Evolutionary conservation across 352 stramenopile species (phyloP), one percentile per base, ranked within the genome.

Genomic region (Globisporangium spinosum): DNA sequence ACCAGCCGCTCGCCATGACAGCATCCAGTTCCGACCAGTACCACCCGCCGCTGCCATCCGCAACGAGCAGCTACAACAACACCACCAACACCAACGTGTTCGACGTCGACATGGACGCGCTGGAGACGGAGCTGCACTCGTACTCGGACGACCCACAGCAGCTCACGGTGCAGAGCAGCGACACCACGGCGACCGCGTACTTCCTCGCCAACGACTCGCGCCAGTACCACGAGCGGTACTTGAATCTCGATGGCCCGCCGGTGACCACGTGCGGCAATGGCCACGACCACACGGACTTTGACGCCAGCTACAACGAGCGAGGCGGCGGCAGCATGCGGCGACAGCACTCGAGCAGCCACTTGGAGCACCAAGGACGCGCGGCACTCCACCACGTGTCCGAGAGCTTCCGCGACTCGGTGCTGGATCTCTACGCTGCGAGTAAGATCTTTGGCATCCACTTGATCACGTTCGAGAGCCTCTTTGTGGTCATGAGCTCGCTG

Each of bases 401-500:
- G 68, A 77, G 77, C 64, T 84, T 88, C 23, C 64, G 71, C 5
- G 83, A 89, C 68, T 88, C 85, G 8, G 66, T 83, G 38, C 74
- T 93, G 49, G 89, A 96, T 65, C 67, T 94, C 34, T 92, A 94
- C 72, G 85, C 85, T 0, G 89, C 89, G 25, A 80, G 65, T 27
- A 88, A 93, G 56, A 89, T 96, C 43, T 89, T 94, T 62, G 74
- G 70, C 43, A 79, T 89, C 57, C 83, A 93, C 63, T 76, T 94
- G 51, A 70, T 89, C 51, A 91, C 80, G 25, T 94, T 95, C 51
- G 89, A 96, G 72, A 87, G 72, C 25, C 64, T 94, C 7, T 80
- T 94, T 17, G 86, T 89, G 20, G 74, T 94, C 32, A 40, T 84
- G 13, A 85, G 82, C 58, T 88, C 88, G 13, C 49, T 94, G 20